Percentiles rank a stretch among this genome's conserved stretches.
phyloP scores from a whole-genome alignment of 148 eudicot species.

The Vaccinium vitisidaea region DNA sequence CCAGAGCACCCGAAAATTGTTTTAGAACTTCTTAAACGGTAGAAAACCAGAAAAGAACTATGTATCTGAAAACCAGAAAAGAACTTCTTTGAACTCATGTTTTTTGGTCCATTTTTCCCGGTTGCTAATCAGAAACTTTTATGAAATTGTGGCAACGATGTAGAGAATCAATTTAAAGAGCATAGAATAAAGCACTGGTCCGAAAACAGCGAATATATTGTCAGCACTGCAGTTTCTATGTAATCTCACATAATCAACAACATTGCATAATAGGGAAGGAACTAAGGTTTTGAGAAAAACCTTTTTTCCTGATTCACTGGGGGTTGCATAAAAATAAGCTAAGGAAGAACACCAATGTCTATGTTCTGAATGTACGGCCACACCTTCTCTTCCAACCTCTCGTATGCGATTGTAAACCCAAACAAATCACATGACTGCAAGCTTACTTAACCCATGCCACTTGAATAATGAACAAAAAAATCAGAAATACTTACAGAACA shows the following conservation, averaged over 20 bases:
- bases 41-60: neutral
- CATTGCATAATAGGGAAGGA: neutral
- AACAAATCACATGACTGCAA: neutral
- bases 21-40: neutral
- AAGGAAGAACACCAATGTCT: constrained; percentile 49
- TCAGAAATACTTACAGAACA: constrained; percentile 5
- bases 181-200: neutral
- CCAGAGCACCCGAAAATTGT: neutral
- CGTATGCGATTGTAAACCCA: constrained; percentile 44
- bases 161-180: neutral
- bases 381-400: constrained; percentile 77
- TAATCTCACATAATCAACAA: neutral
- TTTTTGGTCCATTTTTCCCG: too few species aligned
- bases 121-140: too few species aligned
- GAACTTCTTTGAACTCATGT: too few species aligned
- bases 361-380: constrained; percentile 61
- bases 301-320: too few species aligned
- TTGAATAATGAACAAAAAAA: neutral
- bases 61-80: too few species aligned
- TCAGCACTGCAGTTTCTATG: neutral
- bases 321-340: neutral
- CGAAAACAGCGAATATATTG: neutral
- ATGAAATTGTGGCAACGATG: too few species aligned
- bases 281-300: too few species aligned
- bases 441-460: neutral